These are phyloP conservation scores for Clausena lansium DNA, from an alignment of 345 rosid genomes.

Conservation along the genomic window DNA sequence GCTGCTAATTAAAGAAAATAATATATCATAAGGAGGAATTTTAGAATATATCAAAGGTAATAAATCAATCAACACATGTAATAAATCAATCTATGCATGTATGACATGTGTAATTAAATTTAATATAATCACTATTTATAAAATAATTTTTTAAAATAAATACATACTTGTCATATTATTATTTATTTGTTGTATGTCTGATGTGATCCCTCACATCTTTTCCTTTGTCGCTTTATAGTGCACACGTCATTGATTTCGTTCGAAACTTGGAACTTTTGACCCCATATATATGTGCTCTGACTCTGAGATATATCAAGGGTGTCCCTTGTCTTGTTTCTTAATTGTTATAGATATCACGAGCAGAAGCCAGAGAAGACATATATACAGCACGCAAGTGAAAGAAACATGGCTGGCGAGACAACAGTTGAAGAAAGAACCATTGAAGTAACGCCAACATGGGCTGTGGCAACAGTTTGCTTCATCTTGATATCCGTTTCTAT, in stretches of 20 bases:
- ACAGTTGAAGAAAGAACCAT: conserved; percentile 35
- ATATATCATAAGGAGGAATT: too few relatives aligned
- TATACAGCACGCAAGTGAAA: background rate
- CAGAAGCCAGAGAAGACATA: background rate
- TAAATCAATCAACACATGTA: too few relatives aligned
- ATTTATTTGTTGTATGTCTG: too few relatives aligned
- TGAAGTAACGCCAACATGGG: conserved; percentile 81
- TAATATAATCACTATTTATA: too few relatives aligned
- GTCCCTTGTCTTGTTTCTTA: background rate
- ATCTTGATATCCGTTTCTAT: conserved; percentile 52
- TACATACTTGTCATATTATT: too few relatives aligned
- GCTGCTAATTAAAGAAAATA: background rate
- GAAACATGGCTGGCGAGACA: conserved; percentile 21
- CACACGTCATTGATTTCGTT: conserved; percentile 9
- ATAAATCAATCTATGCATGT: too few relatives aligned
- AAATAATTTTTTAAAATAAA: too few relatives aligned
- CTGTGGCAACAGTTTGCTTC: conserved; percentile 74
- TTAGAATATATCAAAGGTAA: too few relatives aligned
- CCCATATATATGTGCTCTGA: background rate
- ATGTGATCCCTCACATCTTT: too few relatives aligned
- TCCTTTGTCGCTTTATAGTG: background rate
- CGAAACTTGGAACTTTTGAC: background rate
- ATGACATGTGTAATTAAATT: too few relatives aligned
- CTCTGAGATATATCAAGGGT: background rate
- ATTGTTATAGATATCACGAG: too few relatives aligned